Conservation (phyloP, 495 filamentous ascomycete genomes). For the Penicillium lividum region DNA sequence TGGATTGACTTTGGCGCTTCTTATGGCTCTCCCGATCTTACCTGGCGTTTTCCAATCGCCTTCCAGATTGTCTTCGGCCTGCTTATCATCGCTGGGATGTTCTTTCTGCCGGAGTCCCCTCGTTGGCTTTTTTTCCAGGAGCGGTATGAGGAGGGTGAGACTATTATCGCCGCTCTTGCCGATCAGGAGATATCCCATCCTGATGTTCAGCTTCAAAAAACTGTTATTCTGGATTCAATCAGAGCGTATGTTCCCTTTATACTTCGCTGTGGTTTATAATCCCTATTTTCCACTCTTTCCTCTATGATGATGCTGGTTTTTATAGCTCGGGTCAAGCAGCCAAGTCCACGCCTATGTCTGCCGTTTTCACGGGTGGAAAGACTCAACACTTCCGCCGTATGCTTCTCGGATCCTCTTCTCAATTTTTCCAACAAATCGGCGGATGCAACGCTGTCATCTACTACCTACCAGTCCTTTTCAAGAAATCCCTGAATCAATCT, state of each 20-base stretch:
- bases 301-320: constrained; percentile 1
- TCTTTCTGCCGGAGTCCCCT: constrained; percentile 67
- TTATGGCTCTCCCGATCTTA: constrained; percentile 39
- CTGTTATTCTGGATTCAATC: constrained; percentile 51
- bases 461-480: constrained; percentile 70
- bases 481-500: constrained; percentile 52
- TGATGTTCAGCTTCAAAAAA: constrained; percentile 44
- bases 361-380: constrained; percentile 31
- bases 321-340: not conserved
- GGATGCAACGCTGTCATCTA: constrained; percentile 76
- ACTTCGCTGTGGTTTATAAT: no score
- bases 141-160: constrained; percentile 55
- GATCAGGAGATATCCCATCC: constrained; percentile 7
- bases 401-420: constrained; percentile 32
- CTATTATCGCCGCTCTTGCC: constrained; percentile 58
- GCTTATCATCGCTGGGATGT: constrained; percentile 56
- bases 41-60: constrained; percentile 65
- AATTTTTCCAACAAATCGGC: constrained; percentile 70
- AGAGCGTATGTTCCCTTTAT: constrained; percentile 36
- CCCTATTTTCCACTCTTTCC: no score
- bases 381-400: constrained; percentile 37
- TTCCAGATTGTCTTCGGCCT: constrained; percentile 71
- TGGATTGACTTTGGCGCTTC: constrained; percentile 74
- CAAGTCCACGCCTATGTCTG: not conserved
- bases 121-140: constrained; percentile 66